Evolutionary conservation across 2,329 filamentous ascomycete genomes (phyloP).

Genomic region (Phaeosphaeriaceae sp.): DNA sequence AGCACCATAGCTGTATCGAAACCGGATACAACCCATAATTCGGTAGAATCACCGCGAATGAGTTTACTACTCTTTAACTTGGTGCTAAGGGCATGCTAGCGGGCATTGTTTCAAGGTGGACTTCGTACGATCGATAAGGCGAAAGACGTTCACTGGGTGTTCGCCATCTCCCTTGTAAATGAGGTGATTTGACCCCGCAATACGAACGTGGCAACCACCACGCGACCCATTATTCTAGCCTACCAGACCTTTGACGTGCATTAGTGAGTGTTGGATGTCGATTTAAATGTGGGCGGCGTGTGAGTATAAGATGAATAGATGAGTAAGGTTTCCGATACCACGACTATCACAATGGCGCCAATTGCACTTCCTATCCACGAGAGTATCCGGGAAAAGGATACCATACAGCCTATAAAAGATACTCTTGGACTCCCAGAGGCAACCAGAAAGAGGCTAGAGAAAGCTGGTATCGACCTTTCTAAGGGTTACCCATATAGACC

Average conservation of each 20-base stretch:
- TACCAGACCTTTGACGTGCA: slow-evolving; percentile 3
- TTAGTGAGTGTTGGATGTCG: slow-evolving; percentile 18
- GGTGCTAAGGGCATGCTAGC: neutral
- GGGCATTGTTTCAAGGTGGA: neutral
- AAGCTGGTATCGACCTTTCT: slow-evolving; percentile 72
- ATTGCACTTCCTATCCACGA: slow-evolving; percentile 61
- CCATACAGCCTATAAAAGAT: slow-evolving; percentile 68
- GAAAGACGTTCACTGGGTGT: slow-evolving; percentile 28
- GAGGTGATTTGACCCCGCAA: slow-evolving; percentile 48
- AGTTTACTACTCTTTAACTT: neutral
- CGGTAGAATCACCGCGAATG: too few species aligned
- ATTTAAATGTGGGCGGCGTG: slow-evolving; percentile 7
- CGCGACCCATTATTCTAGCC: slow-evolving; percentile 4
- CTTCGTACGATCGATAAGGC: slow-evolving; percentile 27
- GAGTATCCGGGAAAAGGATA: slow-evolving; percentile 64
- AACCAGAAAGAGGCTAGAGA: slow-evolving; percentile 65
- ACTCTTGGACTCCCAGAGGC: slow-evolving; percentile 66
- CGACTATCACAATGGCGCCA: slow-evolving; percentile 57
- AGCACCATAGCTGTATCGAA: slow-evolving; percentile 24
- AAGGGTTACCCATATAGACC: slow-evolving; percentile 75
- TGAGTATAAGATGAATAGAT: slow-evolving; percentile 22
- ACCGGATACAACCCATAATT: too few species aligned
- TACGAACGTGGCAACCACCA: slow-evolving; percentile 17
- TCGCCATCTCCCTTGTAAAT: slow-evolving; percentile 40
- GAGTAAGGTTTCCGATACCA: neutral